Percentiles rank a stretch among this genome's conserved stretches.
phyloP scores from a whole-genome alignment of 192 early-diverging fungal species.

The Piromyces finnis region DNA sequence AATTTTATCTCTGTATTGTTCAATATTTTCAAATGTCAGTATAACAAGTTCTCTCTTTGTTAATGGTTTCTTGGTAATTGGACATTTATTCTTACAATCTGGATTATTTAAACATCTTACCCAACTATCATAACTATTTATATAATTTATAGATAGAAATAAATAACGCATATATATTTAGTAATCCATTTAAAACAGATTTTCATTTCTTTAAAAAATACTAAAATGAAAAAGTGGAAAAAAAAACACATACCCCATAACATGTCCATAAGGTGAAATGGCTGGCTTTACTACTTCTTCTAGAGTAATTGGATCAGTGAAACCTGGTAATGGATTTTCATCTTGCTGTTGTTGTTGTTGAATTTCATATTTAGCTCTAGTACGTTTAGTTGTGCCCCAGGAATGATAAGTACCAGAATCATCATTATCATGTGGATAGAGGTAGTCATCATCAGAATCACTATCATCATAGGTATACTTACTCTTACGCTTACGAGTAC shows the following conservation, averaged over 20 bases:
- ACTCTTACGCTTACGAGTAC: slow-evolving; percentile 13
- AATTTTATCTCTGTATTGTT: slow-evolving; percentile 51
- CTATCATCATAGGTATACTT: slow-evolving; percentile 32
- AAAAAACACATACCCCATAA: slow-evolving; percentile 70
- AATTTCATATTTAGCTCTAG: slow-evolving; percentile 17
- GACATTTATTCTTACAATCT: slow-evolving; percentile 73
- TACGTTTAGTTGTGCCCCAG: slow-evolving; percentile 41
- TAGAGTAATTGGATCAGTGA: slow-evolving; percentile 87
- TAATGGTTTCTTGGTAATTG: slow-evolving; percentile 81
- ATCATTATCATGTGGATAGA: slow-evolving; percentile 5
- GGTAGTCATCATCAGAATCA: slow-evolving; percentile 20
- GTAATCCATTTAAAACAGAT: no score
- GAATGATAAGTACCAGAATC: slow-evolving; percentile 47
- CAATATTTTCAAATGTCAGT: slow-evolving; percentile 52
- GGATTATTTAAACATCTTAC: slow-evolving; percentile 67
- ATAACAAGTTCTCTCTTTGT: slow-evolving; percentile 73
- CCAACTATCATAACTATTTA: slow-evolving; percentile 43
- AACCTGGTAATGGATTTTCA: slow-evolving; percentile 70
- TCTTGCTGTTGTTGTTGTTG: slow-evolving; percentile 7
- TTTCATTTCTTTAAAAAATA: no score
- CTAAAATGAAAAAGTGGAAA: no score
- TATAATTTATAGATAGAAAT: neutral
- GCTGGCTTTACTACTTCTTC: slow-evolving; percentile 80
- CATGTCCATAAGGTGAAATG: slow-evolving; percentile 85
- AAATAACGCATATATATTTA: neutral